These are phyloP conservation scores for Botrytis medusae DNA, from an alignment of 2,329 filamentous ascomycete species.

Conservation along the genomic window DNA sequence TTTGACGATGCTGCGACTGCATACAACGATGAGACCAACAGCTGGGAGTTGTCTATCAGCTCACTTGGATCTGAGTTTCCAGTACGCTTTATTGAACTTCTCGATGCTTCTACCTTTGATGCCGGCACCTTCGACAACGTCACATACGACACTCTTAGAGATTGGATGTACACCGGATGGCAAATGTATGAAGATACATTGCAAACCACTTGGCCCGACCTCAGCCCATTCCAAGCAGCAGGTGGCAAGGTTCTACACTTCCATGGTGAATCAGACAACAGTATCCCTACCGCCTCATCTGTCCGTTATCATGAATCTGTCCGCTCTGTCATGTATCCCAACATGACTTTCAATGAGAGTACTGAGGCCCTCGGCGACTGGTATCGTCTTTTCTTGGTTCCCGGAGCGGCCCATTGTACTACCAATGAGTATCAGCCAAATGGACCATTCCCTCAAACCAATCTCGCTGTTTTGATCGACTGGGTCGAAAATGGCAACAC, in stretches of 20 bases:
- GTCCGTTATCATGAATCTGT: constrained; percentile 57
- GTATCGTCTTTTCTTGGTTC: constrained; percentile 55
- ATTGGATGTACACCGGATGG: constrained; percentile 54
- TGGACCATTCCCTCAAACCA: constrained; percentile 47
- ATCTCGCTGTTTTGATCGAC: constrained; percentile 71
- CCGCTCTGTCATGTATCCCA: constrained; percentile 49
- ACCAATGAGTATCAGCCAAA: constrained; percentile 46
- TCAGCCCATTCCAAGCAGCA: constrained; percentile 48
- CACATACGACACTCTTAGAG: constrained; percentile 55
- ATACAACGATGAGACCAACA: constrained; percentile 14
- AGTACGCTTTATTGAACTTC: constrained; percentile 45
- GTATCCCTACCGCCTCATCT: constrained; percentile 53
- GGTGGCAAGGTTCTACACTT: constrained; percentile 59
- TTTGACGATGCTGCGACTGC: constrained; percentile 7
- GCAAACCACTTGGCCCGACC: constrained; percentile 54
- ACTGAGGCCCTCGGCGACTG: constrained; percentile 49
- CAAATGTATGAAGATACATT: constrained; percentile 50
- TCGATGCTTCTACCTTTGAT: constrained; percentile 41
- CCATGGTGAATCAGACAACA: constrained; percentile 57
- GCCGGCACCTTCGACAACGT: constrained; percentile 47
- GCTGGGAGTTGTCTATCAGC: constrained; percentile 41
- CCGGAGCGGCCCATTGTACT: constrained; percentile 53
- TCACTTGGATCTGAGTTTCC: constrained; percentile 42
- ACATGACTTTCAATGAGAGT: constrained; percentile 43
- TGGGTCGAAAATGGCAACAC: constrained; percentile 59